Percentiles rank a stretch among this genome's conserved stretches.
phyloP scores from a whole-genome alignment of 108 stramenopile genomes.

The Stephanodiscus triporus region DNA sequence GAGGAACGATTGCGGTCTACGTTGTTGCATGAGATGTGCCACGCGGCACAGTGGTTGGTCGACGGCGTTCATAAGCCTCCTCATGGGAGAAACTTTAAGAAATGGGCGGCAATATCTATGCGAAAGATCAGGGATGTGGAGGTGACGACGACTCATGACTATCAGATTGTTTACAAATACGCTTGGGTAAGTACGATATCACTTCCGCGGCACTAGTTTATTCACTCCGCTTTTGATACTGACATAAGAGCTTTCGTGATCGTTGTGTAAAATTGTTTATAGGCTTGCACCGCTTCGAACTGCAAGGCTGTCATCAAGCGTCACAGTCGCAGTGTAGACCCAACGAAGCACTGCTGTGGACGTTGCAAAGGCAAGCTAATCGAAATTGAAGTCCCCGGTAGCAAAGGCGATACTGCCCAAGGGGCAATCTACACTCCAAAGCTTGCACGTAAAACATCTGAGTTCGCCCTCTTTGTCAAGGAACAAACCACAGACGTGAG shows the following conservation, averaged over 20 bases:
- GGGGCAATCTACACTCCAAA: conserved; percentile 51
- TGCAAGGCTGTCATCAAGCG: conserved; percentile 64
- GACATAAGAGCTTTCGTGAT: neutral
- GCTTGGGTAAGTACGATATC: conserved; percentile 62
- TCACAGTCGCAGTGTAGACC: conserved; percentile 75
- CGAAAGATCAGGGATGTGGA: conserved; percentile 59
- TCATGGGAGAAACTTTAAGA: conserved; percentile 81
- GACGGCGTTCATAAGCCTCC: conserved; percentile 86
- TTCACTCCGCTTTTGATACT: neutral
- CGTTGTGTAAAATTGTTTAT: conserved; percentile 4
- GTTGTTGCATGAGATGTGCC: conserved; percentile 94
- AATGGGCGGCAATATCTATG: conserved; percentile 88
- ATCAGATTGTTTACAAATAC: conserved; percentile 80
- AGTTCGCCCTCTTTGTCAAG: conserved; percentile 75
- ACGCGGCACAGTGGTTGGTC: conserved; percentile 92
- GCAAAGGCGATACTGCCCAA: conserved; percentile 22
- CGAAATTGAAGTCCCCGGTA: conserved; percentile 63
- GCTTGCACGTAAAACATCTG: conserved; percentile 52
- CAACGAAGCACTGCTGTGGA: conserved; percentile 66
- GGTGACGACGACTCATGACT: conserved; percentile 85
- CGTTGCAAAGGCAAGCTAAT: conserved; percentile 68
- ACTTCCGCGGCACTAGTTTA: neutral
- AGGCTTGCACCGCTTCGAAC: conserved; percentile 55
- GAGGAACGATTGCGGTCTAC: conserved; percentile 78
- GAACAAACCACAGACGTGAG: conserved; percentile 59